A percentile compares a stretch with the other conserved stretches of the same genome.
These are phyloP conservation scores for Tubosaeta sp. DNA, from an alignment of 768 basidiomycete genomes.

Conservation along the genomic window DNA sequence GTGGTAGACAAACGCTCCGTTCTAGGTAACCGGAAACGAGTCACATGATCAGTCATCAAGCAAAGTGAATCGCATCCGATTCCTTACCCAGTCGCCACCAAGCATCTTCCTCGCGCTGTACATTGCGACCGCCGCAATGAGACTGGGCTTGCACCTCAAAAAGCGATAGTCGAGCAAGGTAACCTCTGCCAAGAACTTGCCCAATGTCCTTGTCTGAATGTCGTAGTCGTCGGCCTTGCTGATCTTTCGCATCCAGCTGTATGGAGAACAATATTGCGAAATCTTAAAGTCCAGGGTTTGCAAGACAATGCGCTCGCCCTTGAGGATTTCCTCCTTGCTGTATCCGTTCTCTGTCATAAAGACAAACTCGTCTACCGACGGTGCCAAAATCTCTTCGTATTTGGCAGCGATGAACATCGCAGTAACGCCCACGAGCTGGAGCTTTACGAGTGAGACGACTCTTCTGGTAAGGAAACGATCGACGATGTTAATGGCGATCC, in stretches of 20 bases:
- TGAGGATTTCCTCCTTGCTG: conserved; percentile 92
- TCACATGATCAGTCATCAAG: conserved; percentile 30
- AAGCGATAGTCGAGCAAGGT: conserved; percentile 92
- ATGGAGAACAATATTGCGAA: conserved; percentile 97
- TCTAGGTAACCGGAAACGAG: conserved; percentile 45
- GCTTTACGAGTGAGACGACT: conserved; percentile 82
- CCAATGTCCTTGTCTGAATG: conserved; percentile 92
- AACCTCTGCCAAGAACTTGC: conserved; percentile 97
- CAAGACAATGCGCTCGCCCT: conserved; percentile 95
- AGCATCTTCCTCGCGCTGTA: conserved; percentile 93
- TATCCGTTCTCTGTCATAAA: conserved; percentile 97
- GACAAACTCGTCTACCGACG: conserved; percentile 96
- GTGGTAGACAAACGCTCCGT: conserved; percentile 87
- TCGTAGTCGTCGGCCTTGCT: conserved; percentile 99
- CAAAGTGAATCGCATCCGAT: conserved; percentile 20
- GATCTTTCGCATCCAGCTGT: conserved; percentile 98
- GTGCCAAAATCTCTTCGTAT: conserved; percentile 98
- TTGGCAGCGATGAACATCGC: conserved; percentile 99
- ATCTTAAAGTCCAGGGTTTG: conserved; percentile 93
- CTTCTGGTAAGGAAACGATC: conserved; percentile 89
- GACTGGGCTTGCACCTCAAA: conserved; percentile 87
- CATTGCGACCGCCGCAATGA: conserved; percentile 96
- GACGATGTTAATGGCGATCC: conserved; percentile 97
- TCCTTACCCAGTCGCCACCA: conserved; percentile 92
- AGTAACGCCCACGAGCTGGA: conserved; percentile 95